These are phyloP conservation scores for Fonsecaea multimorphosa DNA, from an alignment of 2,329 filamentous ascomycete species.

Conservation along the genomic window DNA sequence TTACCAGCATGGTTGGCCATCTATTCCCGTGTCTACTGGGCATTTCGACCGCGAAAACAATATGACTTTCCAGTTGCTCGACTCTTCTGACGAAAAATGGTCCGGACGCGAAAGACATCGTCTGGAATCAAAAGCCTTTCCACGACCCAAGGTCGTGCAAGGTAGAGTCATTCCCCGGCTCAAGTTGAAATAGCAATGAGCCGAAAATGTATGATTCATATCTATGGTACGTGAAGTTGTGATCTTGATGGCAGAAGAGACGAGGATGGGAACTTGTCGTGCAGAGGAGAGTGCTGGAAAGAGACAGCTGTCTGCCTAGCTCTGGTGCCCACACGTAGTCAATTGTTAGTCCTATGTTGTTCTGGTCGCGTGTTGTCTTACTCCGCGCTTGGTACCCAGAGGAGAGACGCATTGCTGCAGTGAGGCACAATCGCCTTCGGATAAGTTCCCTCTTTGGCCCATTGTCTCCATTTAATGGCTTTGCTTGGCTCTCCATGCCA, in stretches of 20 bases:
- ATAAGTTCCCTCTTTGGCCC: background rate
- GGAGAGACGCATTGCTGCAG: too few species aligned
- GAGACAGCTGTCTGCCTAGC: background rate
- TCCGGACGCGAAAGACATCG: background rate
- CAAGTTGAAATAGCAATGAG: background rate
- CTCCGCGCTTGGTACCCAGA: too few species aligned
- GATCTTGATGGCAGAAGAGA: too few species aligned
- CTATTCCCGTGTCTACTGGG: background rate
- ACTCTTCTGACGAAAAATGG: background rate
- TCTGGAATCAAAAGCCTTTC: background rate
- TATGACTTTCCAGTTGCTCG: background rate
- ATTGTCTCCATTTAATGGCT: background rate
- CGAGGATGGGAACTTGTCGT: too few species aligned
- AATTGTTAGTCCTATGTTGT: background rate
- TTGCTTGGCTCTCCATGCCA: background rate
- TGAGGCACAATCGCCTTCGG: too few species aligned
- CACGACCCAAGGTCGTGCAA: background rate
- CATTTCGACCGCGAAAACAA: background rate
- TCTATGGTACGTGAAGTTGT: too few species aligned
- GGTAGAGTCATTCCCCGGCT: background rate
- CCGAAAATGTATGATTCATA: background rate
- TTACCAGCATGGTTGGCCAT: background rate
- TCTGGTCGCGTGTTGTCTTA: background rate
- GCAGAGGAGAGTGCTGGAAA: too few species aligned
- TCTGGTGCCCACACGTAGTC: background rate